These are phyloP conservation scores for Clavispora santaluciae DNA, from an alignment of 805 yeast genomes.

Conservation along the genomic window DNA sequence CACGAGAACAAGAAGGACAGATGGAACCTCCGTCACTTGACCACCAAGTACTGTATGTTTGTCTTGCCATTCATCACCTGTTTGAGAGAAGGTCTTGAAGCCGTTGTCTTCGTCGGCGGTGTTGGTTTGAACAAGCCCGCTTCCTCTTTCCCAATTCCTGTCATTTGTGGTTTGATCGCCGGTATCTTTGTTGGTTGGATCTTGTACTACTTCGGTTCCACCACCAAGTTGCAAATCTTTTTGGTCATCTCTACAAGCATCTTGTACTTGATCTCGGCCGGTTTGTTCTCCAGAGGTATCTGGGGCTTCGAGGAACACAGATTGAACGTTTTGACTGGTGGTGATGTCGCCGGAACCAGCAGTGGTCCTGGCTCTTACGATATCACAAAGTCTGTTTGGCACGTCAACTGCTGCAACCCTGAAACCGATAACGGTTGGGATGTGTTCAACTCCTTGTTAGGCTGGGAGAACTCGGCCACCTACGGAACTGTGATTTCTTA, in stretches of 20 bases:
- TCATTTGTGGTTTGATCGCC: conserved; percentile 75
- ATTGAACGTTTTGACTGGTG: conserved; percentile 70
- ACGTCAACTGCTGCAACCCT: conserved; percentile 96
- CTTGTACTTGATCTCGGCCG: conserved; percentile 85
- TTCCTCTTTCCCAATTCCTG: conserved; percentile 86
- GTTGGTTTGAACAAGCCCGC: conserved; percentile 31
- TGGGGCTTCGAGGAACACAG: conserved; percentile 79
- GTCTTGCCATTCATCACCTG: conserved; percentile 86
- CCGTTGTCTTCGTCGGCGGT: conserved; percentile 43
- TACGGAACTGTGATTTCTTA: conserved; percentile 87
- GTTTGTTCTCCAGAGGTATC: conserved; percentile 87
- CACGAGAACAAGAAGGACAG: conserved; percentile 45
- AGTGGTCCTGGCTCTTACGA: conserved; percentile 94
- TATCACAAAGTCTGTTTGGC: conserved; percentile 79
- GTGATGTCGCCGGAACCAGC: conserved; percentile 92
- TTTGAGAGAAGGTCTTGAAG: conserved; percentile 84
- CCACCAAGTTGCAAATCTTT: conserved; percentile 80
- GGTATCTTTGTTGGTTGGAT: conserved; percentile 69
- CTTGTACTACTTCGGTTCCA: conserved; percentile 78
- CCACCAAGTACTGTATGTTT: conserved; percentile 82
- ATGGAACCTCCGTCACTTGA: conserved; percentile 49
- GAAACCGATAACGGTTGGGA: conserved; percentile 94
- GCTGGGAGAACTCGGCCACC: conserved; percentile 97
- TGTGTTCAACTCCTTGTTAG: conserved; percentile 87
- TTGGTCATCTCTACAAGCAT: conserved; percentile 83